These are phyloP conservation scores for Termitomyces sp. DNA, from an alignment of 768 basidiomycete species.

Conservation along the genomic window DNA sequence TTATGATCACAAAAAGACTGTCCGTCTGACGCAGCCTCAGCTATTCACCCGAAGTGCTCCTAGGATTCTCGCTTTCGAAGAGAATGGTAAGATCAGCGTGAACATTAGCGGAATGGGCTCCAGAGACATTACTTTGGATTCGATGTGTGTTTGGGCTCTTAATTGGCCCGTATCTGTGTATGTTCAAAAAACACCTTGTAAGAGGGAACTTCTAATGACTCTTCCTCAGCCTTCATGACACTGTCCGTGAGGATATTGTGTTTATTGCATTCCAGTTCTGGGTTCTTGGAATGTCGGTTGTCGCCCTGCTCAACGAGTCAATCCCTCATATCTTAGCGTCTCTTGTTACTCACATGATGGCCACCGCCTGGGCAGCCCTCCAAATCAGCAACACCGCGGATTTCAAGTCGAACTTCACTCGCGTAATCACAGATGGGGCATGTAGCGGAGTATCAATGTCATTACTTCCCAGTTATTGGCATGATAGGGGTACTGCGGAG, in stretches of 20 bases:
- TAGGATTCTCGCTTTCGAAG: slow-evolving; percentile 12
- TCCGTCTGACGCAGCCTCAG: not conserved
- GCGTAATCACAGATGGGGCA: slow-evolving; percentile 57
- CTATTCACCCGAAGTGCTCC: slow-evolving; percentile 11
- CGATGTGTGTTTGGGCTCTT: slow-evolving; percentile 51
- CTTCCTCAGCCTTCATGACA: slow-evolving; percentile 51
- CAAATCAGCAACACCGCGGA: slow-evolving; percentile 55
- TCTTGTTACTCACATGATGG: slow-evolving; percentile 65
- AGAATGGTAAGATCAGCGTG: slow-evolving; percentile 18
- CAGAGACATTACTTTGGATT: slow-evolving; percentile 30
- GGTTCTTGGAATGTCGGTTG: slow-evolving; percentile 73
- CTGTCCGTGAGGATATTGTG: slow-evolving; percentile 71
- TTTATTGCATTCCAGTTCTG: slow-evolving; percentile 79
- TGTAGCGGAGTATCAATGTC: slow-evolving; percentile 39
- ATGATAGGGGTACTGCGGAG: slow-evolving; percentile 51
- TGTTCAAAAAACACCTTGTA: slow-evolving; percentile 19
- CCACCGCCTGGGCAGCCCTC: slow-evolving; percentile 67
- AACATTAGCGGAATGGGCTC: slow-evolving; percentile 29
- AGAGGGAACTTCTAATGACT: not conserved
- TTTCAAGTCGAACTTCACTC: slow-evolving; percentile 52
- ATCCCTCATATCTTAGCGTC: slow-evolving; percentile 77
- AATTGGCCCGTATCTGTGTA: slow-evolving; percentile 70
- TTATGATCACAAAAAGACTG: not conserved
- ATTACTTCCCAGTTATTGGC: slow-evolving; percentile 64
- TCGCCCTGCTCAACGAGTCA: slow-evolving; percentile 70